Base-by-base conservation (phyloP, 192 early-diverging fungal species). In the Diversispora eburnea region DNA sequence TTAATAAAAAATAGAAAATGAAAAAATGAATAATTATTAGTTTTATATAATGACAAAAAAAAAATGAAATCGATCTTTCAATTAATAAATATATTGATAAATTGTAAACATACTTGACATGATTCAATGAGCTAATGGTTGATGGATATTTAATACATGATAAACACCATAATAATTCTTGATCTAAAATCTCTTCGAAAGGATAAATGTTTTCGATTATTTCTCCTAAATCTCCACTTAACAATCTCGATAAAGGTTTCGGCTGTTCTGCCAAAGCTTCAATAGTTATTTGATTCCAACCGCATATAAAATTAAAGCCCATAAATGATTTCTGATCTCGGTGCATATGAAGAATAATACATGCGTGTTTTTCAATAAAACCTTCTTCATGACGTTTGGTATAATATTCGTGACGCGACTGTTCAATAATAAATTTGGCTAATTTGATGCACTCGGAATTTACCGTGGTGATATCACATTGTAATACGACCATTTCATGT, bases 311-410 rank as follows among this genome's bases (percentile, higher is more conserved):
- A 10, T 73, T 63, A n/a, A 73, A 73, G 17, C 12, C 20, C 33
- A 25, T 8, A 20, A 19, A 43, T 25, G n/a, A 19, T 17, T 43
- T n/a, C n/a, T 73, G 71, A 73, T 25, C 71, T 46, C 71, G 61
- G 15, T 73, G 71, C 25, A 66, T 62, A 73, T 73, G 71, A 33
- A 74, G 51, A 15, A 74, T 74, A 20, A 74, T 74, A 22, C 73
- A 74, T 3, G 62, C 61, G 55, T 66, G 52, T 52, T 74, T 74
- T 10, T 13, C n/a, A n/a, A n/a, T 48, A 54, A 54, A 54, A 17
- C 0, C 12, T 54, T 54, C 51, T 54, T 54, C 13, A 4, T 54
- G 13, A 0, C 12, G 0, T 54, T 25, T 49, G 1, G 47, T 0
- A 12, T 66, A 57, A 66, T 74, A 74, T 66, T 74, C 73, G 65